These are phyloP conservation scores for Colletotrichum gigasporum DNA, from an alignment of 2,329 filamentous ascomycete genomes.

Conservation along the genomic window DNA sequence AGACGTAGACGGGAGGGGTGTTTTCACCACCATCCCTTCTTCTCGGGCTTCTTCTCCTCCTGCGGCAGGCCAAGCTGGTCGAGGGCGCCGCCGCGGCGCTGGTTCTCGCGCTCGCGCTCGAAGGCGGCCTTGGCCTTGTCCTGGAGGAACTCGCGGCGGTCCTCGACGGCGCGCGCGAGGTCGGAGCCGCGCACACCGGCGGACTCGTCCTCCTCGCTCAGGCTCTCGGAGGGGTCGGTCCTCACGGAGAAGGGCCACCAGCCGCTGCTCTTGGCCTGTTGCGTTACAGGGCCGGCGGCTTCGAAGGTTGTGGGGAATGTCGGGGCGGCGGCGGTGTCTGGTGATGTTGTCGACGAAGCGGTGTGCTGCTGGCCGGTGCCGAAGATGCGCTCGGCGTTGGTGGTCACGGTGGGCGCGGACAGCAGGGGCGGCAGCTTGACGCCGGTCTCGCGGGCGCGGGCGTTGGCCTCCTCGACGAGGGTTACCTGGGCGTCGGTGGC, in stretches of 20 bases:
- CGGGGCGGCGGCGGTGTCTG: slow-evolving; percentile 37
- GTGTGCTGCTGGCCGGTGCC: slow-evolving; percentile 42
- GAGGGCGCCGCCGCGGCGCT: slow-evolving; percentile 59
- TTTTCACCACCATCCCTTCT: slow-evolving; percentile 57
- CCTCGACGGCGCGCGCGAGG: slow-evolving; percentile 42
- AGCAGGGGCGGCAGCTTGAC: slow-evolving; percentile 62
- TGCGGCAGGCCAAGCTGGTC: slow-evolving; percentile 56
- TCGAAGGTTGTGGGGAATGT: slow-evolving; percentile 33
- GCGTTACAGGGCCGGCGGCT: background rate
- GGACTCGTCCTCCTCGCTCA: slow-evolving; percentile 43
- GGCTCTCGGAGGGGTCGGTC: slow-evolving; percentile 44
- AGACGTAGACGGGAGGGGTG: background rate
- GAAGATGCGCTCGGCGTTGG: slow-evolving; percentile 29
- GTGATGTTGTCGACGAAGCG: slow-evolving; percentile 46
- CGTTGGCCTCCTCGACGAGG: slow-evolving; percentile 67
- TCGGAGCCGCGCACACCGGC: slow-evolving; percentile 40
- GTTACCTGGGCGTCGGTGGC: slow-evolving; percentile 65
- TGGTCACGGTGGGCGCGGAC: slow-evolving; percentile 46
- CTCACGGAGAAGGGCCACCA: slow-evolving; percentile 52
- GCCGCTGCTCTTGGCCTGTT: slow-evolving; percentile 20
- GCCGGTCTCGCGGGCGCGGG: slow-evolving; percentile 54
- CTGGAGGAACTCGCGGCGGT: slow-evolving; percentile 42
- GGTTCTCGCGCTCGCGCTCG: slow-evolving; percentile 60
- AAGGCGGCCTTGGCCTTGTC: slow-evolving; percentile 55
- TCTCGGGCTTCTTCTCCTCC: slow-evolving; percentile 40